These are phyloP conservation scores for Coemansia sp. DNA, from an alignment of 371 early-diverging fungal species.

Conservation along the genomic window DNA sequence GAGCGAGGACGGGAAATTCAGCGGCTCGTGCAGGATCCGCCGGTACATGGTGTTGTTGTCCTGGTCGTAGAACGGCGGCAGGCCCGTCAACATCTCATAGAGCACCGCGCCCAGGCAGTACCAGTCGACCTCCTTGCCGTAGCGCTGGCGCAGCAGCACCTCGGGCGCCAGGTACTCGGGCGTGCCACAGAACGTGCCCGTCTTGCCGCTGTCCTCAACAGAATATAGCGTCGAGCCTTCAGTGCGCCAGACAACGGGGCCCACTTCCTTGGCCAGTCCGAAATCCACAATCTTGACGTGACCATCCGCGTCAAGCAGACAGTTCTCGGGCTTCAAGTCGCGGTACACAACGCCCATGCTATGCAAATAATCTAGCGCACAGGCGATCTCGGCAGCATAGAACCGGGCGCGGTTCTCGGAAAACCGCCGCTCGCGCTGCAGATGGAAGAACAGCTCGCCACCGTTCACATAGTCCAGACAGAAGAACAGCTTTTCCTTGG, in stretches of 20 bases:
- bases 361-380: slow-evolving; percentile 91
- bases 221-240: slow-evolving; percentile 60
- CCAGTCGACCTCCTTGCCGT: slow-evolving; percentile 97
- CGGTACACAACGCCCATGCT: slow-evolving; percentile 88
- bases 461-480: slow-evolving; percentile 96
- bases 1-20: slow-evolving; percentile 73
- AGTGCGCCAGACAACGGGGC: slow-evolving; percentile 78
- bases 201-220: slow-evolving; percentile 73
- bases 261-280: slow-evolving; percentile 96
- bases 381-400: slow-evolving; percentile 74
- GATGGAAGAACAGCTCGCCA: slow-evolving; percentile 94
- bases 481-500: slow-evolving; percentile 84
- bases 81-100: slow-evolving; percentile 93
- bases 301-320: slow-evolving; percentile 86
- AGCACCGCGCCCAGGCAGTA: slow-evolving; percentile 98
- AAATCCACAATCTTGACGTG: slow-evolving; percentile 99
- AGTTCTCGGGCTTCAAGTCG: slow-evolving; percentile 94
- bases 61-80: slow-evolving; percentile 95
- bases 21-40: slow-evolving; percentile 83
- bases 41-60: slow-evolving; percentile 91
- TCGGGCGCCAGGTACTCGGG: slow-evolving; percentile 98
- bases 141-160: slow-evolving; percentile 93
- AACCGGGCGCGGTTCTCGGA: slow-evolving; percentile 82
- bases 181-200: slow-evolving; percentile 98
- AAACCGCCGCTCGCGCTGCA: slow-evolving; percentile 90